Evolutionary conservation across 441 rosid genomes (phyloP).

Genomic region (Flueggea neowawraea): DNA sequence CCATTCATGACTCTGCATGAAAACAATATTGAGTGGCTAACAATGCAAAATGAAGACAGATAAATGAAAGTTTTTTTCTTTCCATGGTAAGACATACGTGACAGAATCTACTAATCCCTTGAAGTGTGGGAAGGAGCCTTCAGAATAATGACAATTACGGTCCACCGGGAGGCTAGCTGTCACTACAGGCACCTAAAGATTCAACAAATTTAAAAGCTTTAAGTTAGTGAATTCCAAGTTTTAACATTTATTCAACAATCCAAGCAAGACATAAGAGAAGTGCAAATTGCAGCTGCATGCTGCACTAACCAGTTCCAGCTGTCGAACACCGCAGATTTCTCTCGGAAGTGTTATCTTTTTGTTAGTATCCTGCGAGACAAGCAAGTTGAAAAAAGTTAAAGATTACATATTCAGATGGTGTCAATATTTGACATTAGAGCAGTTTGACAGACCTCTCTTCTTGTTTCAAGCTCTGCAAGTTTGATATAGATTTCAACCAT

Average conservation of each 20-base stretch:
- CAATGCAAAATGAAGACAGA: no score
- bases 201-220: slow-evolving; percentile 5
- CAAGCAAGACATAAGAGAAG: no score
- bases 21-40: no score
- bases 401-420: no score
- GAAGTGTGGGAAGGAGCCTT: slow-evolving; percentile 89
- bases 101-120: slow-evolving; percentile 82
- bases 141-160: slow-evolving; percentile 66
- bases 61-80: slow-evolving; percentile 19
- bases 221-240: neutral
- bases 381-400: neutral
- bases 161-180: slow-evolving; percentile 89
- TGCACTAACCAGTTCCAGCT: slow-evolving; percentile 82
- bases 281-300: neutral
- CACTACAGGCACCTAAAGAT: slow-evolving; percentile 88
- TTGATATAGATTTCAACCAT: no score
- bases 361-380: slow-evolving; percentile 66
- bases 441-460: slow-evolving; percentile 76
- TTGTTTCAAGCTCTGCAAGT: slow-evolving; percentile 95
- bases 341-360: slow-evolving; percentile 74
- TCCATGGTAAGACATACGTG: slow-evolving; percentile 39
- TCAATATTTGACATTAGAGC: neutral
- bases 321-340: slow-evolving; percentile 83
- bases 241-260: no score
- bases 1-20: slow-evolving; percentile 89